These are phyloP conservation scores for Cyclocybe cylindracea DNA, from an alignment of 768 basidiomycete species.

Conservation along the genomic window DNA sequence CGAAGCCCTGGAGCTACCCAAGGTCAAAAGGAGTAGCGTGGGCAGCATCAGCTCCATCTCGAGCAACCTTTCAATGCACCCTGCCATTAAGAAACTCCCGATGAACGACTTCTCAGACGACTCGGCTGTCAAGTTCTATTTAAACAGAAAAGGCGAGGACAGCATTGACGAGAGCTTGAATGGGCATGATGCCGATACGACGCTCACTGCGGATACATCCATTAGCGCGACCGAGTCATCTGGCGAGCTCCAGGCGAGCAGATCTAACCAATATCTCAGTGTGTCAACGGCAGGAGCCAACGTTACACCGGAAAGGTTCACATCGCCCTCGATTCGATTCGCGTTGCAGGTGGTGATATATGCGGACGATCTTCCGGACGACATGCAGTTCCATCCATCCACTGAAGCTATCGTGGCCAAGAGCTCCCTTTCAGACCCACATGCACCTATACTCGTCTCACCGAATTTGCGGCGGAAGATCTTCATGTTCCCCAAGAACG, in stretches of 20 bases:
- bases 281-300: slow-evolving; percentile 40
- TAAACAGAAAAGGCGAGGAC: slow-evolving; percentile 63
- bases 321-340: slow-evolving; percentile 83
- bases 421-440: slow-evolving; percentile 60
- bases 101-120: slow-evolving; percentile 99
- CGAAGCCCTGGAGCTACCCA: slow-evolving; percentile 77
- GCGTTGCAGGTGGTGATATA: slow-evolving; percentile 86
- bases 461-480: slow-evolving; percentile 73
- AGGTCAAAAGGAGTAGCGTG: slow-evolving; percentile 90
- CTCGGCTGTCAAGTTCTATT: slow-evolving; percentile 94
- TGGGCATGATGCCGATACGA: slow-evolving; percentile 45
- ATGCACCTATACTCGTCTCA: slow-evolving; percentile 51
- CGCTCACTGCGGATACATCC: slow-evolving; percentile 39
- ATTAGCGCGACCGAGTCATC: slow-evolving; percentile 24
- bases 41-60: slow-evolving; percentile 93
- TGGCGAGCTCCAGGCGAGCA: slow-evolving; percentile 21
- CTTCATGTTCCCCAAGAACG: slow-evolving; percentile 91
- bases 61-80: slow-evolving; percentile 91
- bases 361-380: slow-evolving; percentile 89
- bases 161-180: slow-evolving; percentile 40
- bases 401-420: slow-evolving; percentile 95
- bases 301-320: slow-evolving; percentile 72
- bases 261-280: slow-evolving; percentile 40
- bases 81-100: slow-evolving; percentile 89
- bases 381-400: slow-evolving; percentile 90